phyloP scores from a whole-genome alignment of 345 rosid genomes.

The Kernera saxatilis region DNA sequence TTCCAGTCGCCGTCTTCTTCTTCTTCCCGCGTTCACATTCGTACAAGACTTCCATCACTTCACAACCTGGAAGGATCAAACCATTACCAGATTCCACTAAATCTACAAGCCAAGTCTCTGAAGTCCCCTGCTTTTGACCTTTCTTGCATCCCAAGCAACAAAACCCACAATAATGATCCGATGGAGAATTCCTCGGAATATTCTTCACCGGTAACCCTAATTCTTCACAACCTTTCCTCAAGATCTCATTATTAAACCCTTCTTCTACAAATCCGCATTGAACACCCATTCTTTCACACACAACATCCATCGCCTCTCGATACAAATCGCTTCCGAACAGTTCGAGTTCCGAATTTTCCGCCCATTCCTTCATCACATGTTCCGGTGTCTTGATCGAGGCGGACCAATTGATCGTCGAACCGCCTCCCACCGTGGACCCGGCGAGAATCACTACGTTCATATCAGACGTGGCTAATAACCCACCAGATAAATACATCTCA shows the following conservation, averaged over 20 bases:
- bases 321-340: constrained; percentile 54
- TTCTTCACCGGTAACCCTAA: constrained; percentile 50
- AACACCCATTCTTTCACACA: constrained; percentile 74
- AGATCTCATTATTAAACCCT: constrained; percentile 52
- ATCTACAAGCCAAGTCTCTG: constrained; percentile 89
- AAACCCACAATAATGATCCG: constrained; percentile 81
- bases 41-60: constrained; percentile 51
- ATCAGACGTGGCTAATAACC: constrained; percentile 55
- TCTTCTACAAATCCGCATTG: constrained; percentile 55
- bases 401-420: constrained; percentile 81
- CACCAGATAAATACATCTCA: constrained; percentile 63
- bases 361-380: constrained; percentile 75
- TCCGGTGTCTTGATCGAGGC: constrained; percentile 70
- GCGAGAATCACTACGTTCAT: constrained; percentile 53
- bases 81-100: constrained; percentile 65
- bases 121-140: constrained; percentile 65
- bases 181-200: constrained; percentile 59
- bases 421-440: constrained; percentile 86
- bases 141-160: constrained; percentile 82
- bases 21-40: constrained; percentile 24
- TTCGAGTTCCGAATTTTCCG: constrained; percentile 34
- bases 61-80: constrained; percentile 61
- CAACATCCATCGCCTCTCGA: constrained; percentile 57
- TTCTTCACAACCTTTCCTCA: constrained; percentile 72
- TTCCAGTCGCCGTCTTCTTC: constrained; percentile 37